Conservation (phyloP, 495 filamentous ascomycete genomes). For the Friedmanniomyces simplex region DNA sequence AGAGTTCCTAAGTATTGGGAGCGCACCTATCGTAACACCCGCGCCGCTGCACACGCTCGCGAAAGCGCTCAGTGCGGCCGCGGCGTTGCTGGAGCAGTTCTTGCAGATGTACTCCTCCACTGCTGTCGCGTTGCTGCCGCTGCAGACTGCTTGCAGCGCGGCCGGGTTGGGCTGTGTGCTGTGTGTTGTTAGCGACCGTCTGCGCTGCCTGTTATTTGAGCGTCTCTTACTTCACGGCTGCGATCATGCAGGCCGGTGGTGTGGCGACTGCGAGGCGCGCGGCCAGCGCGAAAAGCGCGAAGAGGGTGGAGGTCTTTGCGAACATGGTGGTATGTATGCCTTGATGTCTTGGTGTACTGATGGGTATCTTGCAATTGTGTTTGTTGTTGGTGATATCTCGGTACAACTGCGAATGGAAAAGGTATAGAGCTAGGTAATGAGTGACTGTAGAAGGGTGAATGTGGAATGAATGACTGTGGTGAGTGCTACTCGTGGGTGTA, state of each 20-base stretch:
- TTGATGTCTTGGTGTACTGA: too few relatives aligned
- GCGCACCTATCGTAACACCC: constrained; percentile 29
- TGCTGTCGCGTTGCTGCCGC: constrained; percentile 19
- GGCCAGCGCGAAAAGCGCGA: constrained; percentile 4
- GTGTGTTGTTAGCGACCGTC: not conserved
- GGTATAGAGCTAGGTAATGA: not conserved
- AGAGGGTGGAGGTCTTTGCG: not conserved
- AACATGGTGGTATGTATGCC: not conserved
- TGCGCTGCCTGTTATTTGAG: not conserved
- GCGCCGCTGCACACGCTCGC: constrained; percentile 22
- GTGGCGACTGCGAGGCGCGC: constrained; percentile 27
- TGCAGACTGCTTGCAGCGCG: constrained; percentile 27
- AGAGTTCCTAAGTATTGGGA: too few relatives aligned
- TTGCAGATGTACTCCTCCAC: constrained; percentile 21
- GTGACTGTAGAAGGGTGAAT: not conserved
- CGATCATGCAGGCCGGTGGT: constrained; percentile 35
- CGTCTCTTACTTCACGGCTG: constrained; percentile 32
- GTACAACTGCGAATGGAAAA: not conserved
- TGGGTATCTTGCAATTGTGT: not conserved
- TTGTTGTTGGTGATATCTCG: not conserved
- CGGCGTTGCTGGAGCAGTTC: constrained; percentile 21
- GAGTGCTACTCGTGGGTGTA: not conserved
- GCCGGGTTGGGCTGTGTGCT: constrained; percentile 32
- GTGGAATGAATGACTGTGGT: not conserved
- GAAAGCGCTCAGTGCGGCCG: constrained; percentile 25